Base-by-base conservation (phyloP, 805 yeast species). In the Ogataea polymorpha region DNA sequence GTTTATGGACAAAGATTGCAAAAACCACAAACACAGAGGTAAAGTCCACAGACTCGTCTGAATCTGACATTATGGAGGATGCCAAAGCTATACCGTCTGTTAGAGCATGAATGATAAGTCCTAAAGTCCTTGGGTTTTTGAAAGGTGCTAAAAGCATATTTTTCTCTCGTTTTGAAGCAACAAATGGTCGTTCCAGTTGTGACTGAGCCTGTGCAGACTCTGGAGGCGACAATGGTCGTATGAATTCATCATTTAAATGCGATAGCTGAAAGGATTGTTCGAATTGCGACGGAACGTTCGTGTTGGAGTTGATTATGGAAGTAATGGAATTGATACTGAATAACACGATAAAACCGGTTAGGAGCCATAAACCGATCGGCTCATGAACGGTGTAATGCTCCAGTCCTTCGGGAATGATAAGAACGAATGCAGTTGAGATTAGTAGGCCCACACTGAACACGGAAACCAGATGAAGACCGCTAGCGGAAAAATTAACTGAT, bases 11-110 rank as follows among this genome's bases (percentile, higher is more conserved):
- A 44, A 84, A 68, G 21, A 85, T 75, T 10, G 86, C 80, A 10
- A 79, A 37, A 34, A 81, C 74, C 37, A 85, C 76, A 27, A 79
- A 49, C 3, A 55, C 41, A 5, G 60, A 50, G 20, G 45, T 44
- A 10, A 54, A 13, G 21, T 46, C 27, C 1, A 44, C 30, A 8
- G 42, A 28, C 2, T 33, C 18, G 18, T 49, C 34, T 1, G 51
- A 34, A 1, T 65, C 53, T 9, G 74, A 54, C 12, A 55, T 32
- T 2, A 61, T 67, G 1, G 83, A 70, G 0, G 88, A 74, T 0
- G 89, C 88, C 25, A 85, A 63, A 0, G 88, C 82, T 6, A 85
- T 65, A 1, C 95, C 95, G 52, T 85, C 95, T 2, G 86, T 77
- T 2, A 78, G 52, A 1, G 86, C 76, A 54, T 85, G 95, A 12